phyloP scores from a whole-genome alignment of 805 yeast species.

The Pichia manshurica region DNA sequence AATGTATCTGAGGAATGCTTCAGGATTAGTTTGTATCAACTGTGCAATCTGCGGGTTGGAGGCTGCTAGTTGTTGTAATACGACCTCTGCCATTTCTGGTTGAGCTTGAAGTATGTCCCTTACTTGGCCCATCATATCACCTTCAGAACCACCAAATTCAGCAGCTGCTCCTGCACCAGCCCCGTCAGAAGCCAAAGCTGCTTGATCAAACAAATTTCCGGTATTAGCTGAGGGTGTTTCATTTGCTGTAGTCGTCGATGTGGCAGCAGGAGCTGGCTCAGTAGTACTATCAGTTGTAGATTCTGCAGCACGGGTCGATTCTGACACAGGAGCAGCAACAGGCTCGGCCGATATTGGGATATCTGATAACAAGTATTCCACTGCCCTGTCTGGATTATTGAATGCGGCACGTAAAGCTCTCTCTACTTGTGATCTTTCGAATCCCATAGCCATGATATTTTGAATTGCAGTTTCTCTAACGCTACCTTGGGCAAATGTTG shows the following conservation, averaged over 20 bases:
- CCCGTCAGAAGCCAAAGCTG: constrained; percentile 33
- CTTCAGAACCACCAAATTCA: constrained; percentile 22
- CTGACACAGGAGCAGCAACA: constrained; percentile 11
- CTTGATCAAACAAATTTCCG: constrained; percentile 50
- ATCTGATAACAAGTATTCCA: constrained; percentile 87
- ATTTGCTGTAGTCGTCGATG: constrained; percentile 19
- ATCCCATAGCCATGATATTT: constrained; percentile 94
- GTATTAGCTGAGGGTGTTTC: constrained; percentile 1
- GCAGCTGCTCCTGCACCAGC: constrained; percentile 30
- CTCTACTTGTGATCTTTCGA: constrained; percentile 80
- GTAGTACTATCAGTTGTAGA: constrained; percentile 23
- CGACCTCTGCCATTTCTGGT: constrained; percentile 82
- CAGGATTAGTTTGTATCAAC: constrained; percentile 81
- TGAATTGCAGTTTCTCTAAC: constrained; percentile 73
- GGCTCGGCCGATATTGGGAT: constrained; percentile 31
- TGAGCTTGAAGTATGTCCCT: constrained; percentile 76
- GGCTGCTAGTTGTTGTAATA: constrained; percentile 74
- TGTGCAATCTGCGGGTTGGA: constrained; percentile 82
- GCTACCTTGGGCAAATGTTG: constrained; percentile 70
- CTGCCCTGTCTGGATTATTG: constrained; percentile 97
- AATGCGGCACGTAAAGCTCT: constrained; percentile 90
- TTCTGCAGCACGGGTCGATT: constrained; percentile 22
- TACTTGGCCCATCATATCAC: constrained; percentile 43
- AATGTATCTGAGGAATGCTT: constrained; percentile 71
- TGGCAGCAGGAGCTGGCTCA: constrained; percentile 30